phyloP scores from a whole-genome alignment of 768 basidiomycete species.

The Psilocybe cyanescens region DNA sequence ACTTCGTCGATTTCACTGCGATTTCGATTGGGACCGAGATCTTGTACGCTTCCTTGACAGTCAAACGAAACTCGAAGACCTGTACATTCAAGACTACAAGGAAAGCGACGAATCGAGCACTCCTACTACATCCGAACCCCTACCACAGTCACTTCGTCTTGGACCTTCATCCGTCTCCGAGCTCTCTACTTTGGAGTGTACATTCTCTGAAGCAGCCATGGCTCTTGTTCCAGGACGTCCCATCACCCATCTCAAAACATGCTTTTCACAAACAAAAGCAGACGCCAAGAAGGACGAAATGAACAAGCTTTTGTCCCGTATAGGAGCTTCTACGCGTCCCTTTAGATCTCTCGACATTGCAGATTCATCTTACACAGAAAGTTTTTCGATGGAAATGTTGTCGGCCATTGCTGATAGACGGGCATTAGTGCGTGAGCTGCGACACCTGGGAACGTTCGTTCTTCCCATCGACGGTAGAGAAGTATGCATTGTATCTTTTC shows the following conservation, averaged over 20 bases:
- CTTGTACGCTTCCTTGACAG: constrained; percentile 56
- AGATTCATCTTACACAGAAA: constrained; percentile 59
- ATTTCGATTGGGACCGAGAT: constrained; percentile 64
- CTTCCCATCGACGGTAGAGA: constrained; percentile 60
- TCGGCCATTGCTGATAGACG: constrained; percentile 39
- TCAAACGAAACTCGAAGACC: constrained; percentile 51
- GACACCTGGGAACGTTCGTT: constrained; percentile 67
- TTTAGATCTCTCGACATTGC: constrained; percentile 63
- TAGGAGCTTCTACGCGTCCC: constrained; percentile 46
- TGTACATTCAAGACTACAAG: constrained; percentile 52
- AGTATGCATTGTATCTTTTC: constrained; percentile 35
- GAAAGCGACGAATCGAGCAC: constrained; percentile 26
- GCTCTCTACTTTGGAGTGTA: constrained; percentile 63
- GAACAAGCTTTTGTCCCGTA: constrained; percentile 45
- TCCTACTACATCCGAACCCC: constrained; percentile 23
- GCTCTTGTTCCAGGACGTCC: constrained; percentile 61
- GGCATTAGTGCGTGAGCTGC: constrained; percentile 41
- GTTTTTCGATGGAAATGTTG: constrained; percentile 59
- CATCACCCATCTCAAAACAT: constrained; percentile 66
- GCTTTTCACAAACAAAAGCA: constrained; percentile 58
- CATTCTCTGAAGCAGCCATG: constrained; percentile 66
- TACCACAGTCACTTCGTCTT: constrained; percentile 24
- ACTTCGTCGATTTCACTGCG: constrained; percentile 66
- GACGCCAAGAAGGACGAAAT: constrained; percentile 58
- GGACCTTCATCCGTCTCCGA: constrained; percentile 44